Evolutionary conservation across 2,329 filamentous ascomycete genomes (phyloP).

Genomic region (Ceratocystis alfenasii): DNA sequence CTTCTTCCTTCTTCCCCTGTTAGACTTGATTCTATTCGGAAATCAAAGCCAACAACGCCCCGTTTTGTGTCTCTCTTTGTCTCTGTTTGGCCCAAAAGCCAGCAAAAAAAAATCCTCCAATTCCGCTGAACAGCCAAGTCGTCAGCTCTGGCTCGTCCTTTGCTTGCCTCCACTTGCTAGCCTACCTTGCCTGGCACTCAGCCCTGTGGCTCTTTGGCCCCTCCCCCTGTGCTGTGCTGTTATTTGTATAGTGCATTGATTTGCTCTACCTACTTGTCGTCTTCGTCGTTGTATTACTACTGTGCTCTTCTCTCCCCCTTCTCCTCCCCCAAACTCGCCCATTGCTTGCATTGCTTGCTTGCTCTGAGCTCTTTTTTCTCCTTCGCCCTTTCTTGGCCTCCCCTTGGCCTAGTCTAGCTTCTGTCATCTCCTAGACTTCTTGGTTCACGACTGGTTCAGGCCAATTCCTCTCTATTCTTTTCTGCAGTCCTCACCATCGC

Average conservation of each 20-base stretch:
- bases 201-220: too few relatives aligned
- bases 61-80: background rate
- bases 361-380: background rate
- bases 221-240: too few relatives aligned
- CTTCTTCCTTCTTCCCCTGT: background rate
- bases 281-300: background rate
- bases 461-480: conserved; percentile 13
- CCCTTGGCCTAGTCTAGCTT: conserved; percentile 4
- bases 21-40: background rate
- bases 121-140: background rate
- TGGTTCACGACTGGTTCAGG: background rate
- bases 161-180: conserved; percentile 15
- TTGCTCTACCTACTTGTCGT: too few relatives aligned
- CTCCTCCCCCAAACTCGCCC: conserved; percentile 12
- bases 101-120: conserved; percentile 1
- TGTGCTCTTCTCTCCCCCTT: background rate
- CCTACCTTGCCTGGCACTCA: too few relatives aligned
- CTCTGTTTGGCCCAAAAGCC: conserved; percentile 5
- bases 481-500: conserved; percentile 10
- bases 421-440: conserved; percentile 10
- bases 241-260: too few relatives aligned
- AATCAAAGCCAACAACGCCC: background rate
- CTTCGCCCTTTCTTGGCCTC: background rate
- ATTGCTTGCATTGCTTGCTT: conserved; percentile 17
- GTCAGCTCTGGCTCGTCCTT: conserved; percentile 7